phyloP scores from a whole-genome alignment of 2,329 filamentous ascomycete genomes.

The Fusarium lateritium region DNA sequence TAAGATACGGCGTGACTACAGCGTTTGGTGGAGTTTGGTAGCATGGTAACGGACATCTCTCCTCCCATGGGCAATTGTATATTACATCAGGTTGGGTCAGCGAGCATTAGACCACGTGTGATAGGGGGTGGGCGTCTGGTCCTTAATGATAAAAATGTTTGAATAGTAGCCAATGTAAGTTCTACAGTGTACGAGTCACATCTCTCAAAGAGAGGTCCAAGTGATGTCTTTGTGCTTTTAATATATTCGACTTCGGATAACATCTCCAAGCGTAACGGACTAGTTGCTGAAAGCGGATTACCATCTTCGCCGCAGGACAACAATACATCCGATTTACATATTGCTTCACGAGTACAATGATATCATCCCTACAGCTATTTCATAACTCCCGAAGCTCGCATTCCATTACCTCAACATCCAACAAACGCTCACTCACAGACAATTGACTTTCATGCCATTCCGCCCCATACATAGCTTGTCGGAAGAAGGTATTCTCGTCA shows the following conservation, averaged over 20 bases:
- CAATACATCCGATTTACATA: neutral
- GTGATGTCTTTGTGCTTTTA: too few species aligned
- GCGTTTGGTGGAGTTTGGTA: constrained; percentile 51
- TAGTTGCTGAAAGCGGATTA: too few species aligned
- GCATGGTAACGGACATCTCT: constrained; percentile 67
- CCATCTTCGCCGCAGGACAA: neutral
- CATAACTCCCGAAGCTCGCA: neutral
- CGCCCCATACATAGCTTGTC: neutral
- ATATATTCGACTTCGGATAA: too few species aligned
- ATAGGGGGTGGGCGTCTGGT: constrained; percentile 55
- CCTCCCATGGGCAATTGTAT: constrained; percentile 67
- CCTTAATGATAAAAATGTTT: constrained; percentile 49
- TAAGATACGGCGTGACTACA: constrained; percentile 51
- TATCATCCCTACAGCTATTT: neutral
- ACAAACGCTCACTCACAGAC: neutral
- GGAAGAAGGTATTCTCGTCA: too few species aligned
- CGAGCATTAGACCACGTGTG: constrained; percentile 62
- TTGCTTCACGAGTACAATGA: neutral
- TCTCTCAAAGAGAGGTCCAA: too few species aligned
- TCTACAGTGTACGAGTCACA: too few species aligned
- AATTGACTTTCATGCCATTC: neutral
- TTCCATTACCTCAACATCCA: neutral
- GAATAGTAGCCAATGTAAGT: constrained; percentile 21
- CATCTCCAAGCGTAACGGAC: too few species aligned
- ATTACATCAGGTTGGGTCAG: constrained; percentile 61